Evolutionary conservation across 371 early-diverging fungal species (phyloP), one percentile per base, ranked within the genome.

Genomic region (Lichtheimia hyalospora): DNA sequence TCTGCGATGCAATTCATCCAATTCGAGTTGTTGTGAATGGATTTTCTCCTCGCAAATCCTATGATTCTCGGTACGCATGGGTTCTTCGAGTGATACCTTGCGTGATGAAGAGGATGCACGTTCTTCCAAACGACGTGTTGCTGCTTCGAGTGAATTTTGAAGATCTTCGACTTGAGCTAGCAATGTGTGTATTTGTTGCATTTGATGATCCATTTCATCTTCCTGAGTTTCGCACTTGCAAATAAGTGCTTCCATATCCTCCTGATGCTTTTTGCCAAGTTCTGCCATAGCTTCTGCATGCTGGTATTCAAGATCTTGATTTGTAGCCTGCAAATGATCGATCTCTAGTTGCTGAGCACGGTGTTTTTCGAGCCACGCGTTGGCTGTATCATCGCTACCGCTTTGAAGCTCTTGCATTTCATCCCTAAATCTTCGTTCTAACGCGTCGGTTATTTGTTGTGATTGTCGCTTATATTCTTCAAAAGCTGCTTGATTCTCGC

Each of bases 361-460:
- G 3, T 70, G 73, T 43, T 74, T 78, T 52, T 74, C 75, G 3
- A 72, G 21, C 78, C 78, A 78, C 12, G 61, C 73, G 28, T 67
- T 53, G 3, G 78, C 75, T 1, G 73, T 71, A 57, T 78, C 78
- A 43, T 78, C 78, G 24, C 61, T 70, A 5, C 73, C 75, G 18
- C 60, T 74, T 48, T 73, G 75, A 13, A 72, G 20, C 39, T 72
- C 69, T n/a, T 73, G 63, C 52, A 78, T 74, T 44, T 78, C 75
- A 48, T 70, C 73, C 21, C 75, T 61, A 57, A 70, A 71, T 20
- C 75, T 60, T 5, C 67, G 66, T 24, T 78, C 78, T 13, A 78
- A 39, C 6, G 55, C 24, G 7, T 78, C 75, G 0, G 57, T 58
- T 2, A 63, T 49, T 10, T 65, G 73, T 4, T 66, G 61, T 2